A percentile compares a stretch with the other conserved stretches of the same genome.
Conservation (phyloP, 768 basidiomycete species). For the Boletus reticulatus region DNA sequence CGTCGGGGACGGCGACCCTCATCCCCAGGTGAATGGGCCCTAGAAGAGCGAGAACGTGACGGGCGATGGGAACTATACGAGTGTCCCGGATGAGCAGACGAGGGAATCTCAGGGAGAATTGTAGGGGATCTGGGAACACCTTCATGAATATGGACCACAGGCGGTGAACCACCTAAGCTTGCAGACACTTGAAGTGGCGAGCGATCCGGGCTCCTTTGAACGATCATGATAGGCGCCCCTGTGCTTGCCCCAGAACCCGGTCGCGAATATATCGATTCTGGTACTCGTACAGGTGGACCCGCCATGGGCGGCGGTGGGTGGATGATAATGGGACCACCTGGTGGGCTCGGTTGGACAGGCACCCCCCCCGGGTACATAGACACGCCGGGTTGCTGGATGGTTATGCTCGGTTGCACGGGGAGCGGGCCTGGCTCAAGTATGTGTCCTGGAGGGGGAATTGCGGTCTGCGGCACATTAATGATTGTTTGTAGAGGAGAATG, state of each 20-base stretch:
- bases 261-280: slow-evolving; percentile 13
- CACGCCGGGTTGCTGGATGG: slow-evolving; percentile 1
- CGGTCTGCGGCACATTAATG: slow-evolving; percentile 14
- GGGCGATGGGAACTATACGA: slow-evolving; percentile 6
- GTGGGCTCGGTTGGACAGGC: not conserved
- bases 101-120: slow-evolving; percentile 14
- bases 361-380: not conserved
- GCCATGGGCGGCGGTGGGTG: slow-evolving; percentile 15
- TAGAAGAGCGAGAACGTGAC: slow-evolving; percentile 9
- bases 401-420: slow-evolving; percentile 2
- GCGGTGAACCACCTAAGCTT: slow-evolving; percentile 15
- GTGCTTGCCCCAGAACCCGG: slow-evolving; percentile 14
- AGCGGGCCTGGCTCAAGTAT: slow-evolving; percentile 8
- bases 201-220: slow-evolving; percentile 14
- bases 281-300: slow-evolving; percentile 3
- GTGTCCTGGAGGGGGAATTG: slow-evolving; percentile 23
- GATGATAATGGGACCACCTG: slow-evolving; percentile 14
- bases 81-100: slow-evolving; percentile 4
- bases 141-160: slow-evolving; percentile 7
- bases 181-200: slow-evolving; percentile 22
- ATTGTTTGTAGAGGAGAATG: slow-evolving; percentile 14
- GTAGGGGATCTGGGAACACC: slow-evolving; percentile 23
- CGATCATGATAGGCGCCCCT: slow-evolving; percentile 15
- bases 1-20: slow-evolving; percentile 4
- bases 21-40: slow-evolving; percentile 1